Percentiles rank a stretch among this genome's conserved stretches.
Conservation (phyloP, 2,329 filamentous ascomycete species). For the Colletotrichum endophyticum region DNA sequence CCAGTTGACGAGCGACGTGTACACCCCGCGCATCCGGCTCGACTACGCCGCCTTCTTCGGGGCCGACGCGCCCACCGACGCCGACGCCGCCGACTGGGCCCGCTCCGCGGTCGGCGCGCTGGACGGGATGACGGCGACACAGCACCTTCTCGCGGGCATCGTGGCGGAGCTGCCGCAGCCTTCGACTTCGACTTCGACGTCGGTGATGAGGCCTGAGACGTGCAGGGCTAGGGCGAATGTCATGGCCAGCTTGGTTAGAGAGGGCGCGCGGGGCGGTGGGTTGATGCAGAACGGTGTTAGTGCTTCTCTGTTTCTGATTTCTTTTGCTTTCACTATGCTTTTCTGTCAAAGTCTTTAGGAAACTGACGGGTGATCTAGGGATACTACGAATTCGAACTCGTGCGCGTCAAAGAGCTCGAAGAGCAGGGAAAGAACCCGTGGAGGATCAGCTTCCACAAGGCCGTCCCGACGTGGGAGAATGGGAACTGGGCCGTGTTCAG, state of each 20-base stretch:
- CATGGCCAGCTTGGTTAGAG: constrained; percentile 25
- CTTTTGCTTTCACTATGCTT: too few relatives aligned
- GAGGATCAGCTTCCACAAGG: constrained; percentile 29
- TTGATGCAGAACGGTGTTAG: constrained; percentile 34
- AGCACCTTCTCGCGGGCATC: constrained; percentile 18
- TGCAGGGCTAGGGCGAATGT: constrained; percentile 26
- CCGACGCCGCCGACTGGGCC: not conserved
- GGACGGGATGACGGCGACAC: not conserved
- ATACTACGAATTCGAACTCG: constrained; percentile 28
- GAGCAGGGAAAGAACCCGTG: constrained; percentile 32
- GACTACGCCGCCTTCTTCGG: constrained; percentile 35
- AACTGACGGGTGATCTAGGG: constrained; percentile 15
- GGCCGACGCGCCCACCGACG: constrained; percentile 24
- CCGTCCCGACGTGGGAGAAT: constrained; percentile 27
- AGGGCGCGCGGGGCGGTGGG: constrained; percentile 22
- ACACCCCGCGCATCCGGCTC: constrained; percentile 27
- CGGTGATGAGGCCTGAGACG: constrained; percentile 21
- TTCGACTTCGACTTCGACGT: not conserved
- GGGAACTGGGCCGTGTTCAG: constrained; percentile 25
- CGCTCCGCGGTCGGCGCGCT: not conserved
- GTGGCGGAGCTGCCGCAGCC: constrained; percentile 29
- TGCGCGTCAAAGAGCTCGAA: constrained; percentile 28
- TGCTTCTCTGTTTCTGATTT: not conserved
- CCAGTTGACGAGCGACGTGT: constrained; percentile 29
- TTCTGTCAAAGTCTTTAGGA: not conserved